A percentile compares a stretch with the other conserved stretches of the same genome.
Conservation (phyloP, 2,329 filamentous ascomycete species). For the Alternaria metachromatica region DNA sequence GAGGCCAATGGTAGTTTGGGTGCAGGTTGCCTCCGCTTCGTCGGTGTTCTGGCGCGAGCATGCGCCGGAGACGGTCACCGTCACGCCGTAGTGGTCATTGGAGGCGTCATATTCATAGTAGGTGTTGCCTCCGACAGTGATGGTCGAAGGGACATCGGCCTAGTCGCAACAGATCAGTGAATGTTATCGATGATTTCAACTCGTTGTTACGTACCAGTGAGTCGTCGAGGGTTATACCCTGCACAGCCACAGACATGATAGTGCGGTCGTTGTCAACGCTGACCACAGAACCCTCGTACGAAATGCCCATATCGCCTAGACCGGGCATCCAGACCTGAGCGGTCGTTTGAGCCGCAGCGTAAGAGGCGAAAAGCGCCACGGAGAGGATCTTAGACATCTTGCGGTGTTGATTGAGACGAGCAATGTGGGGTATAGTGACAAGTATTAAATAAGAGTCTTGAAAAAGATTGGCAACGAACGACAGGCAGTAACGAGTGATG, state of each 20-base stretch:
- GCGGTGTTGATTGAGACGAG: neutral
- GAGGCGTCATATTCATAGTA: constrained; percentile 20
- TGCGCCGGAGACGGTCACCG: constrained; percentile 16
- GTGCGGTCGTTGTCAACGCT: constrained; percentile 24
- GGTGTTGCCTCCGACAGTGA: constrained; percentile 29
- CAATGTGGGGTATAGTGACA: neutral
- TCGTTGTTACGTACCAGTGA: neutral
- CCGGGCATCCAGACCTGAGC: constrained; percentile 39
- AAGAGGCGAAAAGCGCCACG: constrained; percentile 27
- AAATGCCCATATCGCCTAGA: constrained; percentile 10
- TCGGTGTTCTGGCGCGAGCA: constrained; percentile 19
- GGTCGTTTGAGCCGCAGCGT: constrained; percentile 33
- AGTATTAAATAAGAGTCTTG: neutral
- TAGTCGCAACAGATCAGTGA: neutral
- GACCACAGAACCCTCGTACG: constrained; percentile 33
- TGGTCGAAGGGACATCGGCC: neutral
- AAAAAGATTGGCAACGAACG: neutral
- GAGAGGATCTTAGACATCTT: constrained; percentile 34
- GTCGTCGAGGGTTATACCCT: neutral
- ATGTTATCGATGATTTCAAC: neutral
- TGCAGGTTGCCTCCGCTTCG: constrained; percentile 23
- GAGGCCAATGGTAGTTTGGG: constrained; percentile 15
- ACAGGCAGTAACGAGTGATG: constrained; percentile 8
- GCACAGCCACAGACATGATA: constrained; percentile 23
- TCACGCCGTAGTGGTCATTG: constrained; percentile 5